Evolutionary conservation across 441 rosid genomes (phyloP), one percentile per base, ranked within the genome.

Genomic region (Monsonia emarginata): DNA sequence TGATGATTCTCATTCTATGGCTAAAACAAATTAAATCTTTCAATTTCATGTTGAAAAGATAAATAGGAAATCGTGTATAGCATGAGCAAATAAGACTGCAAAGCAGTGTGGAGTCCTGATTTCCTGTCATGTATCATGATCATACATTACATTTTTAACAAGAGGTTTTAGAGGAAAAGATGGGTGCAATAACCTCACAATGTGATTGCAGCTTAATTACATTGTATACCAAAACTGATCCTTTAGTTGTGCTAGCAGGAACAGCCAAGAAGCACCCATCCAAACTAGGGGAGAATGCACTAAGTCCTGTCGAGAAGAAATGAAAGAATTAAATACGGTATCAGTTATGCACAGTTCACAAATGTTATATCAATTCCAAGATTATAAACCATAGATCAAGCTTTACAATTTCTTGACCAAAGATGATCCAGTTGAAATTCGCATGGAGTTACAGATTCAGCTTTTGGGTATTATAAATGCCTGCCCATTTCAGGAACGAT

Each of bases 211-310:
- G 83, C 57, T 83, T 89, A 87, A 80, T 85, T 75, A 81, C 98
- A 69, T 89, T 91, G 82, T 91, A 91, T 66, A 91, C 79, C 81
- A 89, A 70, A 61, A 89, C 93, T 62, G 89, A 79, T 77, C 98
- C 98, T 83, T 79, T 88, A 9, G 83, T 76, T 5, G 75, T 64
- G 77, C 95, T 89, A 50, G 98, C 93, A 50, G 98, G 98, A 79
- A 91, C 82, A 70, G 98, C 98, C 74, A 89, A 81, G 81, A 85
- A 91, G 83, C 98, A 91, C 52, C 87, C 93, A 64, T 88, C 95
- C 71, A 72, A 75, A 80, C 78, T 67, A 61, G 98, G 89, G 57
- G 98, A 89, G 79, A 91, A 88, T 59, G 91, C 98, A 81, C 86
- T 83, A 56, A 91, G 84, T 70, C 96, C 98, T 91, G 79, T 48